phyloP scores from a whole-genome alignment of 2,329 filamentous ascomycete species.

The Fusarium buharicum region DNA sequence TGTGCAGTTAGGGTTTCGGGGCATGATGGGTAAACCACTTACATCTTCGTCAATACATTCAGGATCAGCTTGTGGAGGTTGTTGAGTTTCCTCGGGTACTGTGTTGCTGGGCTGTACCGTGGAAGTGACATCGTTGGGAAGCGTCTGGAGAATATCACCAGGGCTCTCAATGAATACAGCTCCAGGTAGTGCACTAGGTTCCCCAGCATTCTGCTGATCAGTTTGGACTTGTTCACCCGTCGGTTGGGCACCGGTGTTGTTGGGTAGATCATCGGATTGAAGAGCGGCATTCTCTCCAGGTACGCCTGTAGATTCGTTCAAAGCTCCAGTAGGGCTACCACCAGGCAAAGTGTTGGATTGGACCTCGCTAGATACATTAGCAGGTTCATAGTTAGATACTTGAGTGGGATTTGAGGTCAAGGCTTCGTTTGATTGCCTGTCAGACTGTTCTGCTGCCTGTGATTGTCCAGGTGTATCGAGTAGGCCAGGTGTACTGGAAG shows the following conservation, averaged over 20 bases:
- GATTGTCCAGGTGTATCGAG: conserved; percentile 1
- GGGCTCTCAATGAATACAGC: conserved; percentile 27
- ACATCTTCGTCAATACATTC: conserved; percentile 35
- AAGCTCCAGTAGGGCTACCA: not conserved
- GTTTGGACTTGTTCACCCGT: not conserved
- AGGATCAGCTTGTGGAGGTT: not conserved
- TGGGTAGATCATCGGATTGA: not conserved
- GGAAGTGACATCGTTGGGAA: not conserved
- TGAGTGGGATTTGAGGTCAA: conserved; percentile 4
- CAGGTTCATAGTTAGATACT: not conserved
- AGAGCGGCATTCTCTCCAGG: not conserved
- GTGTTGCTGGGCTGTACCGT: not conserved
- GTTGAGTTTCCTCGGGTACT: not conserved
- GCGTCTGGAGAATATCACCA: not conserved
- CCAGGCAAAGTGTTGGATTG: not conserved
- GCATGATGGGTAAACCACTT: conserved; percentile 39
- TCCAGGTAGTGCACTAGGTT: conserved; percentile 12
- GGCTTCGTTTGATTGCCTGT: conserved; percentile 3
- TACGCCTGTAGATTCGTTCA: not conserved
- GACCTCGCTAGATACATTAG: not conserved
- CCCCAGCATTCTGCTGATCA: not conserved
- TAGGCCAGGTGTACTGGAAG: not conserved
- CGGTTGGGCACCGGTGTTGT: not conserved
- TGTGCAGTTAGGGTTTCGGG: conserved; percentile 44
- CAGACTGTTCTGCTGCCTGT: not conserved